Conservation (phyloP, 2,329 filamentous ascomycete genomes). For the Aspergillus ustus region DNA sequence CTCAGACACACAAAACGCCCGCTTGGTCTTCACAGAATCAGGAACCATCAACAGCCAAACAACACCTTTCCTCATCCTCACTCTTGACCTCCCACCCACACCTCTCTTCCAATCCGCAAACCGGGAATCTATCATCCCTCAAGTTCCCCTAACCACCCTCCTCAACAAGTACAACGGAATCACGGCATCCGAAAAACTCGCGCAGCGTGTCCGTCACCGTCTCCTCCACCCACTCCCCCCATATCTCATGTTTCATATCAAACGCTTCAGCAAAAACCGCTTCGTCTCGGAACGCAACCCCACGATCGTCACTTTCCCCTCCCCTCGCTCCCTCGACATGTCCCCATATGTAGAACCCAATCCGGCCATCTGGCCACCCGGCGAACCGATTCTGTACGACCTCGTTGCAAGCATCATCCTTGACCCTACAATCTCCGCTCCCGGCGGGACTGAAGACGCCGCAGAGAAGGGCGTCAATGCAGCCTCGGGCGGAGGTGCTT, state of each 20-base stretch:
- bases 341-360: constrained; percentile 90
- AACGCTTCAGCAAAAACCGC: constrained; percentile 95
- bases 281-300: constrained; percentile 96
- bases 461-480: constrained; percentile 44
- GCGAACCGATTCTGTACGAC: constrained; percentile 91
- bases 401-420: constrained; percentile 87
- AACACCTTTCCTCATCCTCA: constrained; percentile 86
- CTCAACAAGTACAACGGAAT: constrained; percentile 92
- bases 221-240: constrained; percentile 89
- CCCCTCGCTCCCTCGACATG: constrained; percentile 81
- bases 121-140: constrained; percentile 92
- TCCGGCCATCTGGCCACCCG: constrained; percentile 68
- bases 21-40: constrained; percentile 90
- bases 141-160: constrained; percentile 74
- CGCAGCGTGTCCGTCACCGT: constrained; percentile 85
- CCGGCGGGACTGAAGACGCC: constrained; percentile 62
- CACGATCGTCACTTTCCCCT: constrained; percentile 96
- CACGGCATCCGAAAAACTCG: constrained; percentile 83
- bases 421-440: constrained; percentile 59
- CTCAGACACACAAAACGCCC: constrained; percentile 78
- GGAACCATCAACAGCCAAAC: constrained; percentile 77
- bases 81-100: constrained; percentile 86
- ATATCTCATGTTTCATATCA: constrained; percentile 91
- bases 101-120: constrained; percentile 96
- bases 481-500: constrained; percentile 37